A percentile compares a stretch with the other conserved stretches of the same genome.
Evolutionary conservation across 176 grass and related monocot genomes (phyloP).

Genomic region (Oryza meridionalis): DNA sequence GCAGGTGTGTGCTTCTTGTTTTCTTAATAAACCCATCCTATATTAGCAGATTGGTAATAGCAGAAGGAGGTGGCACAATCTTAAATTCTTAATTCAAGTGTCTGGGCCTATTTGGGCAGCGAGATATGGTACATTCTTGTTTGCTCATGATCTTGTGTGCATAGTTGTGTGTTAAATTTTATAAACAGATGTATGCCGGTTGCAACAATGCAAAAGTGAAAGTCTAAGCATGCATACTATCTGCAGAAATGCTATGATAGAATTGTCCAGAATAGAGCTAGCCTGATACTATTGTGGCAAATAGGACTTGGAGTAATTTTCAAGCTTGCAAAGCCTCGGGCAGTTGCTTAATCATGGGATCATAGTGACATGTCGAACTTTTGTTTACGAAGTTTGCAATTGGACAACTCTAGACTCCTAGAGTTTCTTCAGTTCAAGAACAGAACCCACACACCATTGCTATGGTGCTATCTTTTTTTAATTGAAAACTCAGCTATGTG

Average conservation of each 20-base stretch:
- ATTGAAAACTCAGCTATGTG: neutral
- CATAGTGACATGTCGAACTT: neutral
- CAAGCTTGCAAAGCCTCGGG: neutral
- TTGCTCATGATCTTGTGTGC: neutral
- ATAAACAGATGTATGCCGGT: neutral
- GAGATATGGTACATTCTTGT: slow-evolving; percentile 41
- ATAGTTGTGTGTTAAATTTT: neutral
- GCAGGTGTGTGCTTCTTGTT: slow-evolving; percentile 16
- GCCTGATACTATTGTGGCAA: neutral
- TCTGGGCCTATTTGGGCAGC: neutral
- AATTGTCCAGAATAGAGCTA: slow-evolving; percentile 18
- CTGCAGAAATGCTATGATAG: neutral
- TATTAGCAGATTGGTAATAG: neutral
- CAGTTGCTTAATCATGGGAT: neutral
- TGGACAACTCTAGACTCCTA: neutral
- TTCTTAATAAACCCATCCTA: slow-evolving; percentile 1
- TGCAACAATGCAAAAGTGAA: neutral
- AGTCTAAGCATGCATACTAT: neutral
- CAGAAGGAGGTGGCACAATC: neutral
- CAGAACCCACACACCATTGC: neutral
- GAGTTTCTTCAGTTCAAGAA: neutral
- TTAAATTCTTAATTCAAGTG: neutral
- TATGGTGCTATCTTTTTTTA: neutral
- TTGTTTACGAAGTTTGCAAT: neutral
- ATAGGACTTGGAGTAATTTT: neutral